phyloP scores from a whole-genome alignment of 1,284 basidiomycete species.

The Tylopilus sp. region DNA sequence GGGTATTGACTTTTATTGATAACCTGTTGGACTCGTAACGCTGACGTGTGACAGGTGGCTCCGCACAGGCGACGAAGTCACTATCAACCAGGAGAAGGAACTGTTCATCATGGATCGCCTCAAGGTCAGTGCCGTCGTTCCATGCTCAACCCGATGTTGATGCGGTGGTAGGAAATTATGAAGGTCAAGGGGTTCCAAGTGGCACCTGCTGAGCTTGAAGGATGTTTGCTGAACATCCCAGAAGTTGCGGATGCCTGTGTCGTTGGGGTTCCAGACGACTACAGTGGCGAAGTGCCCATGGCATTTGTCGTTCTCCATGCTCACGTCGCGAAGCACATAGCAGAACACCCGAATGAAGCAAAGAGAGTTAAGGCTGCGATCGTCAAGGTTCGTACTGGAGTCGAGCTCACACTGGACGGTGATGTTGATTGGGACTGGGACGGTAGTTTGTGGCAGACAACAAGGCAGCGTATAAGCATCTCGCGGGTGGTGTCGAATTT shows the following conservation, averaged over 20 bases:
- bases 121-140: slow-evolving; percentile 43
- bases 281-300: slow-evolving; percentile 58
- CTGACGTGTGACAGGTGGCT: slow-evolving; percentile 53
- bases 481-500: slow-evolving; percentile 55
- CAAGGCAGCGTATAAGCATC: slow-evolving; percentile 60
- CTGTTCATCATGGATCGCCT: slow-evolving; percentile 65
- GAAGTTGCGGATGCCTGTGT: slow-evolving; percentile 74
- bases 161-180: slow-evolving; percentile 47
- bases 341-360: slow-evolving; percentile 28
- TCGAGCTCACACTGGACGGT: neutral
- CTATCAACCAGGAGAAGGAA: slow-evolving; percentile 53
- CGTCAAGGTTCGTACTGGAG: slow-evolving; percentile 39
- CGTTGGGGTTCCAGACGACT: slow-evolving; percentile 74
- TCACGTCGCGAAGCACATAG: slow-evolving; percentile 32
- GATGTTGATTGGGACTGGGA: neutral
- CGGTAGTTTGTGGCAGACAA: slow-evolving; percentile 59
- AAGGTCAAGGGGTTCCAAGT: slow-evolving; percentile 68
- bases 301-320: slow-evolving; percentile 50
- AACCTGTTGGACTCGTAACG: slow-evolving; percentile 7
- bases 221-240: slow-evolving; percentile 63
- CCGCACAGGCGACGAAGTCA: slow-evolving; percentile 65
- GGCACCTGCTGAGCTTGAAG: slow-evolving; percentile 69
- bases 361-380: slow-evolving; percentile 36
- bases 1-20: slow-evolving; percentile 36
- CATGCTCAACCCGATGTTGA: slow-evolving; percentile 1